Percentiles rank a stretch among this genome's conserved stretches.
Evolutionary conservation across 2,329 filamentous ascomycete species (phyloP).

Genomic region (Paecilomyces sp.): DNA sequence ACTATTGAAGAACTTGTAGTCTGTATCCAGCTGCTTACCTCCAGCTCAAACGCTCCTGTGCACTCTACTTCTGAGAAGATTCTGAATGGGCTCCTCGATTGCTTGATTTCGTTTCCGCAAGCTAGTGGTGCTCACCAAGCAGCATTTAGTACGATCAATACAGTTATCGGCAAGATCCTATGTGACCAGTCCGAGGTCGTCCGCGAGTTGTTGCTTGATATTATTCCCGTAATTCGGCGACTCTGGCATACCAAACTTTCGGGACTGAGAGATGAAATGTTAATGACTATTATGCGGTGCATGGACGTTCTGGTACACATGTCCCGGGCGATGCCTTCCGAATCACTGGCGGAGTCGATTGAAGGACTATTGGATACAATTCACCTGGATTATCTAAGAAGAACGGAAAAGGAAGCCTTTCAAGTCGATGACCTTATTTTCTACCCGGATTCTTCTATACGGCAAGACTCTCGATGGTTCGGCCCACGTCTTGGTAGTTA

Average conservation of each 20-base stretch:
- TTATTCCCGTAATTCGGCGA: slow-evolving; percentile 64
- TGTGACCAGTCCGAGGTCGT: slow-evolving; percentile 62
- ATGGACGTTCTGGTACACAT: slow-evolving; percentile 51
- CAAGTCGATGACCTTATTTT: slow-evolving; percentile 71
- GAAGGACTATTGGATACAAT: slow-evolving; percentile 63
- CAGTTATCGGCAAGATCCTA: slow-evolving; percentile 57
- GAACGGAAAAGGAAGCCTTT: slow-evolving; percentile 63
- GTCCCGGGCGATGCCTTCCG: slow-evolving; percentile 23
- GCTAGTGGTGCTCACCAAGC: slow-evolving; percentile 61
- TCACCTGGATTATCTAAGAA: slow-evolving; percentile 69
- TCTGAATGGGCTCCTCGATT: slow-evolving; percentile 49
- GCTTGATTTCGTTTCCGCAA: slow-evolving; percentile 55
- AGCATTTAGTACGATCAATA: slow-evolving; percentile 70
- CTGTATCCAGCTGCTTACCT: slow-evolving; percentile 58
- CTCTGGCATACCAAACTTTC: slow-evolving; percentile 71
- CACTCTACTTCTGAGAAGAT: slow-evolving; percentile 50
- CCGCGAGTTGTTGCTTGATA: slow-evolving; percentile 49
- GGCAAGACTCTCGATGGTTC: slow-evolving; percentile 30
- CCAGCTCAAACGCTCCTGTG: slow-evolving; percentile 62
- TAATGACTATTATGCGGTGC: slow-evolving; percentile 63
- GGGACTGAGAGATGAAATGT: slow-evolving; percentile 67
- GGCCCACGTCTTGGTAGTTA: slow-evolving; percentile 27
- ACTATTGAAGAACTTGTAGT: slow-evolving; percentile 52
- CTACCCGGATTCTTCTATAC: slow-evolving; percentile 19
- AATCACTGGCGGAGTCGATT: slow-evolving; percentile 41